Conservation (phyloP, 176 grass and related monocot genomes). For the Musa itinerans region DNA sequence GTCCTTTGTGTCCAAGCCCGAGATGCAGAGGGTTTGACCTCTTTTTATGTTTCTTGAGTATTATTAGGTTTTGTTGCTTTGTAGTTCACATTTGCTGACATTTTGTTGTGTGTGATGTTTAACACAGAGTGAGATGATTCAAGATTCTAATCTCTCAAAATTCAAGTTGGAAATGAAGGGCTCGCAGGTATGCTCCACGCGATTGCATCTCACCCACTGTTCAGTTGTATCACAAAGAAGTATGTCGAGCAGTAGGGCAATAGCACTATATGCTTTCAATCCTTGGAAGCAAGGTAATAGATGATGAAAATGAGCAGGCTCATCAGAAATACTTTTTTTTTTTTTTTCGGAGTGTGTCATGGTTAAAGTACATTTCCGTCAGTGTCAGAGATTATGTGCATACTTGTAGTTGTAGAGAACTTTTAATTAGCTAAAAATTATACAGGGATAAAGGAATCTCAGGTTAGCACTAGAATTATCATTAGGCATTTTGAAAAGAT, state of each 20-base stretch:
- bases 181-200: slow-evolving; percentile 45
- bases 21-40: slow-evolving; percentile 68
- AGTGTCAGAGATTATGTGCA: no score
- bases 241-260: neutral
- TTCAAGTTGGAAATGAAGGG: slow-evolving; percentile 79
- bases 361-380: no score
- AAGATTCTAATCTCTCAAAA: slow-evolving; percentile 79
- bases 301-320: neutral
- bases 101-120: slow-evolving; percentile 4
- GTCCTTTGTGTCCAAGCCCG: slow-evolving; percentile 75
- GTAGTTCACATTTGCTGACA: neutral
- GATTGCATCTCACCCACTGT: neutral
- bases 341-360: no score
- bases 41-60: neutral
- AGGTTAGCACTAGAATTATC: no score
- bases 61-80: neutral
- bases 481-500: no score
- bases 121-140: slow-evolving; percentile 70
- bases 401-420: no score
- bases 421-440: no score
- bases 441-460: no score
- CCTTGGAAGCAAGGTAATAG: no score
- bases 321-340: no score
- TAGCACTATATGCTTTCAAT: neutral
- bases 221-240: neutral